Conservation (phyloP, 2,329 filamentous ascomycete species). For the Exophiala oligosperma region DNA sequence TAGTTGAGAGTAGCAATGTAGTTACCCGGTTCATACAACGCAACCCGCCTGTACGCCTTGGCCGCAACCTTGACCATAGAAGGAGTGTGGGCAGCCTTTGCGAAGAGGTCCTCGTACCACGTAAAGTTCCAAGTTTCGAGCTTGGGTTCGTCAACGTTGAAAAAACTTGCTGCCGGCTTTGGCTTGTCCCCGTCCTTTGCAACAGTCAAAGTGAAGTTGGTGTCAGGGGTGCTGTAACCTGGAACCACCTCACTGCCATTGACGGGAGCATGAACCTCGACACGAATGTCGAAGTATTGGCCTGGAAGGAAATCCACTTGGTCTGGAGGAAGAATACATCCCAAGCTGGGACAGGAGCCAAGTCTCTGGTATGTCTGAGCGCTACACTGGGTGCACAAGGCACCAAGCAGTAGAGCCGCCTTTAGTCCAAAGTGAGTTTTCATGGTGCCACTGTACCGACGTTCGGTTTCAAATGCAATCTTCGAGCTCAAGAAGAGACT, state of each 20-base stretch:
- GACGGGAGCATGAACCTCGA: constrained; percentile 77
- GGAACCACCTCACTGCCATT: constrained; percentile 80
- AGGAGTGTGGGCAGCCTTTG: constrained; percentile 66
- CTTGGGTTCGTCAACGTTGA: constrained; percentile 67
- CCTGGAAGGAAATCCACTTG: constrained; percentile 79
- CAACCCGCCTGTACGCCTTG: constrained; percentile 74
- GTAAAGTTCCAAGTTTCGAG: constrained; percentile 79
- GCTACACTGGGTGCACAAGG: constrained; percentile 23
- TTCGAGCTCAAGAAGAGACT: background rate
- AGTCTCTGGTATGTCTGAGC: constrained; percentile 59
- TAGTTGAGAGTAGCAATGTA: constrained; percentile 77
- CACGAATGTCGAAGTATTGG: constrained; percentile 79
- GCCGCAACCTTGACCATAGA: constrained; percentile 77
- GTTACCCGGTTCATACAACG: constrained; percentile 74
- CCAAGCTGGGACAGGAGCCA: constrained; percentile 56
- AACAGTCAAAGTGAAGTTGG: constrained; percentile 74
- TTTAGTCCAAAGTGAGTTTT: constrained; percentile 14
- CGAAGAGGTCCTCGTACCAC: constrained; percentile 84
- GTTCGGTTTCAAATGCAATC: background rate
- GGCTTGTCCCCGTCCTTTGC: constrained; percentile 53
- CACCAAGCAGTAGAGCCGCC: constrained; percentile 16
- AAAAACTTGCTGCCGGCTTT: constrained; percentile 63
- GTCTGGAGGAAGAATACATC: constrained; percentile 60
- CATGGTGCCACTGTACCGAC: background rate
- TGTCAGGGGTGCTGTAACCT: constrained; percentile 67